Evolutionary conservation across 2,329 filamentous ascomycete genomes (phyloP), one percentile per base, ranked within the genome.

Genomic region (Dactylellina sp.): DNA sequence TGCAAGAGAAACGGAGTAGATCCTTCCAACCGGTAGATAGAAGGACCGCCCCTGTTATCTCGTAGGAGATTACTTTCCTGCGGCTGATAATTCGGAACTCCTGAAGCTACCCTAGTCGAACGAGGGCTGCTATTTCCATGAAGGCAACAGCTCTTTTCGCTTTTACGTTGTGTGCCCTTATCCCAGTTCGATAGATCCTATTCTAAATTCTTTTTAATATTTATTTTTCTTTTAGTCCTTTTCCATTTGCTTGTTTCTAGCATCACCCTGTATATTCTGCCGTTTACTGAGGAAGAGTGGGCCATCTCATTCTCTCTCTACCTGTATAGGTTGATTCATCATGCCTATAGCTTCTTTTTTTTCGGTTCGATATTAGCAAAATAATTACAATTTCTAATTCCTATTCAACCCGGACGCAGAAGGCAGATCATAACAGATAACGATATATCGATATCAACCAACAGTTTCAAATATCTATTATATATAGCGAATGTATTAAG

Each of bases 71-170:
- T 16, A 2, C 5, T 11, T 20, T 18, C 4, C 20, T 64, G 61
- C 61, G 61, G 61, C 61, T 56, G 39, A 56, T 64, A 64, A 25
- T 39, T 49, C 12, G 14, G 16, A 40, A 5, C 11, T 37, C 9
- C 39, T 24, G 18, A 40, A 24, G 25, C 14, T 52, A 14, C 22
- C 6, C 28, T 32, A 25, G 20, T 9, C 32, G 4, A 32, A 32
- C n/a, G 16, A 42, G 24, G 44, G 12, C 3, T 28, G 39, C 35
- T 50, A 25, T 53, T n/a, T n/a, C n/a, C n/a, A n/a, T n/a, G n/a
- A n/a, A n/a, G n/a, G n/a, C n/a, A n/a, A n/a, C n/a, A n/a, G n/a
- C n/a, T n/a, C n/a, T n/a, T n/a, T n/a, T n/a, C n/a, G n/a, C n/a
- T n/a, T n/a, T n/a, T n/a, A n/a, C 28, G 28, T 32, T 32, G 28